phyloP scores from a whole-genome alignment of 257 asterid species.

The Scutellaria galericulata region DNA sequence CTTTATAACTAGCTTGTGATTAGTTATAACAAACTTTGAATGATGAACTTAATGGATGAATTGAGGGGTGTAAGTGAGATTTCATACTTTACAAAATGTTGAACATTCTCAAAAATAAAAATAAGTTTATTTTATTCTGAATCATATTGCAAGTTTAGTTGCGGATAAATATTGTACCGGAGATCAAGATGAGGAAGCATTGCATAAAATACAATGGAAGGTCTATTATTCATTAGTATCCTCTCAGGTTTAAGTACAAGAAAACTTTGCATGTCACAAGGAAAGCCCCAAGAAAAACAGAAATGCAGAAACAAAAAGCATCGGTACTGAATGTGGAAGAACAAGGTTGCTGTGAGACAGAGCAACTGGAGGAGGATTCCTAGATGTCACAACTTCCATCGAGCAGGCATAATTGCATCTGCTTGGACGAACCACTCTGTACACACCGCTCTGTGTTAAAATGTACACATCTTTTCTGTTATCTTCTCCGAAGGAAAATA shows the following conservation, averaged over 20 bases:
- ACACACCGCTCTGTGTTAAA: constrained; percentile 75
- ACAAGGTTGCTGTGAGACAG: constrained; percentile 48
- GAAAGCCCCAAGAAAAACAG: constrained; percentile 44
- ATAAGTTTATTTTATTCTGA: neutral
- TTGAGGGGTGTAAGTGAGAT: no score
- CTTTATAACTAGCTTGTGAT: no score
- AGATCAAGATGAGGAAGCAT: constrained; percentile 1
- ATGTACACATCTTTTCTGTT: constrained; percentile 68
- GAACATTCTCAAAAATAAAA: neutral
- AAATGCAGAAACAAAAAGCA: constrained; percentile 45
- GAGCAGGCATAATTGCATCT: constrained; percentile 85
- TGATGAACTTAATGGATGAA: no score
- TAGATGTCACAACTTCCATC: constrained; percentile 56
- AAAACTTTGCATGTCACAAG: constrained; percentile 36
- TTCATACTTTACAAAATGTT: no score
- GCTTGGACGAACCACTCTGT: constrained; percentile 87
- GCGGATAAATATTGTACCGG: neutral
- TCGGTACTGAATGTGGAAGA: constrained; percentile 34
- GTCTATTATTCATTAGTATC: constrained; percentile 11
- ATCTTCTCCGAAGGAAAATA: constrained; percentile 87
- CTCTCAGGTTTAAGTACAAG: constrained; percentile 27
- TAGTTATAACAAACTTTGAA: no score
- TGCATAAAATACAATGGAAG: neutral
- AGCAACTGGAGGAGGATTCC: constrained; percentile 43
- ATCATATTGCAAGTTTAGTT: neutral